A percentile compares a stretch with the other conserved stretches of the same genome.
Evolutionary conservation across 2,329 filamentous ascomycete species (phyloP).

Genomic region (Fusarium xyrophilum): DNA sequence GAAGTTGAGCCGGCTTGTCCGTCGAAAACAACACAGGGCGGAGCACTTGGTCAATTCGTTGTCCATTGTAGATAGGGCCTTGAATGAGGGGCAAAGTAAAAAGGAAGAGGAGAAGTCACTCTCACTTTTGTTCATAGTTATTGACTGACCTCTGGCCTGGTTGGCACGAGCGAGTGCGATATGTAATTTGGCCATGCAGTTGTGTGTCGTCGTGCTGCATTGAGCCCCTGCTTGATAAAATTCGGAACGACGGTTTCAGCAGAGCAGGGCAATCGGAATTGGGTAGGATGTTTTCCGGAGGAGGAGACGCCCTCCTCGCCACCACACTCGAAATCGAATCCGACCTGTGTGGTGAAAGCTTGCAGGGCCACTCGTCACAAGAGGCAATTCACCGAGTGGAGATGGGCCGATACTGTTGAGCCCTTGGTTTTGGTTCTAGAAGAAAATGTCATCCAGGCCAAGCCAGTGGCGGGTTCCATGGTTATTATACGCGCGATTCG

Average conservation of each 20-base stretch:
- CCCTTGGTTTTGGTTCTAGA: not conserved
- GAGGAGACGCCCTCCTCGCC: slow-evolving; percentile 8
- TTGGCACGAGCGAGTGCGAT: not conserved
- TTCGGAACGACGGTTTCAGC: slow-evolving; percentile 15
- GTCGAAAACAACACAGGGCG: not conserved
- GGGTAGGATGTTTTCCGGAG: not conserved
- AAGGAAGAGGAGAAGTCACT: slow-evolving; percentile 1
- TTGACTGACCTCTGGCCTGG: not conserved
- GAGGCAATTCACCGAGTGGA: not conserved
- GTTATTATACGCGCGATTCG: not conserved
- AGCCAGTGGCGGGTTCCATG: not conserved
- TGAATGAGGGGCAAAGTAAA: slow-evolving; percentile 4
- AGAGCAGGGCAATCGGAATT: not conserved
- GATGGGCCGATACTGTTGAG: not conserved
- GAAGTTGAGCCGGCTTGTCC: slow-evolving; percentile 9
- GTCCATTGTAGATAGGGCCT: not conserved
- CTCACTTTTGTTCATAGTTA: not conserved
- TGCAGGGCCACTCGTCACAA: not conserved
- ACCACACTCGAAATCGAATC: slow-evolving; percentile 3
- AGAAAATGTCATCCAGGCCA: slow-evolving; percentile 2
- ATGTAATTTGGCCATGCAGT: not conserved
- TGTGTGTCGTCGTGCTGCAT: not conserved
- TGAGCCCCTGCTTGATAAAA: slow-evolving; percentile 4
- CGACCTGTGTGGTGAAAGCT: not conserved
- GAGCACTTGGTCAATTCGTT: slow-evolving; percentile 1